These are phyloP conservation scores for Rhizodiscina lignyota DNA, from an alignment of 495 filamentous ascomycete species.

Conservation along the genomic window DNA sequence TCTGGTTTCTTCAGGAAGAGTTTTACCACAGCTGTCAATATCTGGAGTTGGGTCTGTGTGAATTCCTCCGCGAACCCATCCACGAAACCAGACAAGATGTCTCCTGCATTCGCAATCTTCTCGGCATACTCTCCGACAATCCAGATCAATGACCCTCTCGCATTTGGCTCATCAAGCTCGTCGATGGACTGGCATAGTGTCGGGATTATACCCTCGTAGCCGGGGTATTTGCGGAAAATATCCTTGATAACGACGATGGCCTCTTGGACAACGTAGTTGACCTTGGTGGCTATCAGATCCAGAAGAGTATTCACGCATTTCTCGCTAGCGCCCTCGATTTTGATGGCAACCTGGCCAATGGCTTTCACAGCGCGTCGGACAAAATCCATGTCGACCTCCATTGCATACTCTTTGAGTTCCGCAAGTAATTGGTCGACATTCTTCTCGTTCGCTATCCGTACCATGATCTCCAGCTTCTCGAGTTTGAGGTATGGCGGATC, in stretches of 20 bases:
- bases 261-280: constrained; percentile 98
- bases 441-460: constrained; percentile 93
- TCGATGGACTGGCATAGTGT: constrained; percentile 94
- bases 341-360: constrained; percentile 95
- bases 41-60: constrained; percentile 86
- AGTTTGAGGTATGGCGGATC: constrained; percentile 96
- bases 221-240: constrained; percentile 93
- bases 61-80: constrained; percentile 89
- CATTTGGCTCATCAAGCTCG: constrained; percentile 88
- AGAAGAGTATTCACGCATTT: constrained; percentile 88
- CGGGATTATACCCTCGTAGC: constrained; percentile 94
- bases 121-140: constrained; percentile 98
- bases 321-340: constrained; percentile 85
- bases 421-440: constrained; percentile 91
- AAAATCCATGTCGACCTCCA: constrained; percentile 99
- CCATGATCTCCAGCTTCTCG: constrained; percentile 97
- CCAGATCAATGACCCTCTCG: constrained; percentile 86
- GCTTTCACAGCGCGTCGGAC: constrained; percentile 85
- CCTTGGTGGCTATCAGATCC: constrained; percentile 89
- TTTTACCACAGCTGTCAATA: constrained; percentile 91
- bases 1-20: constrained; percentile 93
- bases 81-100: constrained; percentile 73
- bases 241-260: constrained; percentile 97
- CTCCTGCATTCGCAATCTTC: constrained; percentile 94
- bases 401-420: constrained; percentile 90